Base-by-base conservation (phyloP, 805 yeast genomes). In the Nakazawaea ishiwadae region DNA sequence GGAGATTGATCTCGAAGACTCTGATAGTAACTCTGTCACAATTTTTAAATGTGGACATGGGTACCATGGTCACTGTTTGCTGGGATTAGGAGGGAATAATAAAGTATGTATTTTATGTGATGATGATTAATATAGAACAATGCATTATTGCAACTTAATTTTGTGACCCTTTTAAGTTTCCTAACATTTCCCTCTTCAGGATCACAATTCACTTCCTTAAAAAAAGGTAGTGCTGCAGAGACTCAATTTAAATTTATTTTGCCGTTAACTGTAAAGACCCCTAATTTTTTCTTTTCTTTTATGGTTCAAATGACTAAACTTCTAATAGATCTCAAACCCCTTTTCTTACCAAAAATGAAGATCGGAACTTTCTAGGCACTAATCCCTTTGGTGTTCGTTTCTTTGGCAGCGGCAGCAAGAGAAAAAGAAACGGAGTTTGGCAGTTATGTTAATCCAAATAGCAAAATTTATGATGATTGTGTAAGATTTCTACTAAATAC, bases 11-110 rank as follows among this genome's bases (percentile, higher is more conserved):
- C 26, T 23, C 10, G 26, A 10, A 10, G 26, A 23, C 10, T 10
- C n/a, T n/a, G 26, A 32, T 20, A 16, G n/a, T 7, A 32, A 23
- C 23, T 15, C 37, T 32, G 26, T 27, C 14, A 67, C 75, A 4
- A 67, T 78, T 4, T 83, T 84, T 60, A 73, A 72, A 48, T 84
- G 90, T 55, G 67, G 70, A 4, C 91, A 83, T 56, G 77, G 79
- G 9, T 83, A 79, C 53, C 90, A 84, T 54, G 52, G 65, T 8
- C 61, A 62, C 17, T 83, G 91, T 51, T 59, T 82, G 42, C 63
- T 63, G 29, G 66, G 68, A 27, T 62, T 82, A 50, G 76, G 77
- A 2, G 57, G 54, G 4, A 49, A 37, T 11, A 33, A 34, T 51
- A 63, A 45, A 9, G 35, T 34, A 17, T 74, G 79, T 49, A 55